Conservation (phyloP, 140 eudicot genomes). For the Cichorium intybus region DNA sequence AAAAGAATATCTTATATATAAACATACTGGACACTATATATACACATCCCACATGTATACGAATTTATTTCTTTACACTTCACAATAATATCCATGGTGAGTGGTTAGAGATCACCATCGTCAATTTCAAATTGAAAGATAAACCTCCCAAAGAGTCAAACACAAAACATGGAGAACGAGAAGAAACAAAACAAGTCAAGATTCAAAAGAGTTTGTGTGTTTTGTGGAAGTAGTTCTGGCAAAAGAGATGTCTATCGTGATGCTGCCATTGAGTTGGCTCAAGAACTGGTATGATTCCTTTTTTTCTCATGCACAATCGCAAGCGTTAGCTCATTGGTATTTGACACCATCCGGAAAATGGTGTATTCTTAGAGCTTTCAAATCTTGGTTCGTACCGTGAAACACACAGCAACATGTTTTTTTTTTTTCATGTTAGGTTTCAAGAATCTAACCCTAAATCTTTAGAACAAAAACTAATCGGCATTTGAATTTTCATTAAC, state of each 20-base stretch:
- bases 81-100: constrained; percentile 18
- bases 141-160: constrained; percentile 11
- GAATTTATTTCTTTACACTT: not conserved
- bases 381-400: not conserved
- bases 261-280: constrained; percentile 74
- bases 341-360: not conserved
- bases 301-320: not conserved
- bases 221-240: constrained; percentile 86
- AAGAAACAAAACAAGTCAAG: constrained; percentile 41
- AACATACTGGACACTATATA: not conserved
- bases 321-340: not conserved
- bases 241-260: constrained; percentile 64
- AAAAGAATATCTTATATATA: not conserved
- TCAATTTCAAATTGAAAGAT: constrained; percentile 14
- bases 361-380: not conserved
- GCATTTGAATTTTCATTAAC: constrained; percentile 2
- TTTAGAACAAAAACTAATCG: constrained; percentile 8
- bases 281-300: constrained; percentile 51
- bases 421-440: not conserved
- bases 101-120: constrained; percentile 31
- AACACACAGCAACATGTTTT: not conserved
- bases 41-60: not conserved
- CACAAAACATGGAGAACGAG: constrained; percentile 28
- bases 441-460: not conserved
- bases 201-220: constrained; percentile 75